phyloP scores from a whole-genome alignment of 2,329 filamentous ascomycete genomes.

The Nannizziopsis barbatae region DNA sequence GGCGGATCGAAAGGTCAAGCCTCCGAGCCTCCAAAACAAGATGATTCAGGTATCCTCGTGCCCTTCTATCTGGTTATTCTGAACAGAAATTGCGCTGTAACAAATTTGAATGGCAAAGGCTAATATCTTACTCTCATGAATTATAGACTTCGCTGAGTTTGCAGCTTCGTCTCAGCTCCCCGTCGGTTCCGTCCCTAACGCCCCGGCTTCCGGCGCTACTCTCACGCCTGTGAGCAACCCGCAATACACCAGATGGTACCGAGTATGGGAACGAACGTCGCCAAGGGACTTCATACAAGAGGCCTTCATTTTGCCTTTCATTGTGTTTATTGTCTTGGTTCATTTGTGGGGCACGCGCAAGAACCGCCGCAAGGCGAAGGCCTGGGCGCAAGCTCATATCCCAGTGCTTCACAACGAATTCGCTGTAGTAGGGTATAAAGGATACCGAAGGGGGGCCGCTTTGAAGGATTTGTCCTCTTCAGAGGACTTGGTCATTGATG shows the following conservation, averaged over 20 bases:
- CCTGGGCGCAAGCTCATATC: conserved; percentile 68
- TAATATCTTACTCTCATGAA: background rate
- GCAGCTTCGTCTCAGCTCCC: conserved; percentile 8
- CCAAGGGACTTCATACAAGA: conserved; percentile 78
- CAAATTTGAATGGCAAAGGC: background rate
- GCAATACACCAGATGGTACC: conserved; percentile 93
- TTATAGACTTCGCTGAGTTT: conserved; percentile 14
- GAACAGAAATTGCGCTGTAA: background rate
- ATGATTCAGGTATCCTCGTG: conserved; percentile 11
- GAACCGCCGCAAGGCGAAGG: conserved; percentile 69
- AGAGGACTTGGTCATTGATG: conserved; percentile 10
- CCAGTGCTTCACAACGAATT: conserved; percentile 69
- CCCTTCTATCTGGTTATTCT: background rate
- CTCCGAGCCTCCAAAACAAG: conserved; percentile 22
- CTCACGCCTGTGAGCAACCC: conserved; percentile 39
- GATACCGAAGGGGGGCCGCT: conserved; percentile 39
- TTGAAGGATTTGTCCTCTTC: conserved; percentile 24
- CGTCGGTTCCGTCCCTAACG: conserved; percentile 32
- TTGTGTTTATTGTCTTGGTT: conserved; percentile 61
- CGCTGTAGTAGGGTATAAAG: conserved; percentile 69
- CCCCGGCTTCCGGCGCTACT: conserved; percentile 25
- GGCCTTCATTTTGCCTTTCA: conserved; percentile 64
- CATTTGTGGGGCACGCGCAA: conserved; percentile 70
- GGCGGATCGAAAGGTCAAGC: conserved; percentile 20
- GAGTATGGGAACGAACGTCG: conserved; percentile 81